Evolutionary conservation across 2,329 filamentous ascomycete genomes (phyloP).

Genomic region (Penicillium sp.): DNA sequence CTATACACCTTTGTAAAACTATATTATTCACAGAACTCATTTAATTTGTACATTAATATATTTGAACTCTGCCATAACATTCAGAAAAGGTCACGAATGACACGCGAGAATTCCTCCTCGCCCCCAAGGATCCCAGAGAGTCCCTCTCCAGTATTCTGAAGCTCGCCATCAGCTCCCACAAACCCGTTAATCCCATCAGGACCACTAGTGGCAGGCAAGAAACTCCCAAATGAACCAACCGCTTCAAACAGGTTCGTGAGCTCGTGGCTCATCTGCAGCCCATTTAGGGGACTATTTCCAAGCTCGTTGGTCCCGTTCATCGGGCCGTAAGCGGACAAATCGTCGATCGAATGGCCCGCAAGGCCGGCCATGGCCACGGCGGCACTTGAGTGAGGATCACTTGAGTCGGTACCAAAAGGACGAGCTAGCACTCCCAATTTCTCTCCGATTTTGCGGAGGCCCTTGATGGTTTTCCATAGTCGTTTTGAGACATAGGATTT

Average conservation of each 20-base stretch:
- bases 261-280: constrained; percentile 64
- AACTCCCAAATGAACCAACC: constrained; percentile 57
- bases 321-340: constrained; percentile 54
- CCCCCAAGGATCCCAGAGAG: constrained; percentile 54
- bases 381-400: constrained; percentile 64
- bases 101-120: constrained; percentile 63
- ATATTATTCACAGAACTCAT: too few relatives aligned
- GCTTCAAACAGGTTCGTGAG: constrained; percentile 67
- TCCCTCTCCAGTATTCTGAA: constrained; percentile 49
- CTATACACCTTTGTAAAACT: too few relatives aligned
- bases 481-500: constrained; percentile 65
- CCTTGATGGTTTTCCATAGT: constrained; percentile 67
- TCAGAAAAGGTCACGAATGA: constrained; percentile 64
- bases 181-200: constrained; percentile 46
- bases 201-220: constrained; percentile 37
- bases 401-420: constrained; percentile 43
- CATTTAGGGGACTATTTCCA: constrained; percentile 61
- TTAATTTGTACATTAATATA: too few relatives aligned
- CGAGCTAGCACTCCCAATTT: constrained; percentile 59
- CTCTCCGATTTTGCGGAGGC: constrained; percentile 66
- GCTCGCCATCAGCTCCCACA: constrained; percentile 41
- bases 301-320: constrained; percentile 45
- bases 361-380: constrained; percentile 69
- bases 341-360: constrained; percentile 65
- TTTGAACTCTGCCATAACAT: background rate